Base-by-base conservation (phyloP, 495 filamentous ascomycete species). In the Aspergillus saccharolyticus region DNA sequence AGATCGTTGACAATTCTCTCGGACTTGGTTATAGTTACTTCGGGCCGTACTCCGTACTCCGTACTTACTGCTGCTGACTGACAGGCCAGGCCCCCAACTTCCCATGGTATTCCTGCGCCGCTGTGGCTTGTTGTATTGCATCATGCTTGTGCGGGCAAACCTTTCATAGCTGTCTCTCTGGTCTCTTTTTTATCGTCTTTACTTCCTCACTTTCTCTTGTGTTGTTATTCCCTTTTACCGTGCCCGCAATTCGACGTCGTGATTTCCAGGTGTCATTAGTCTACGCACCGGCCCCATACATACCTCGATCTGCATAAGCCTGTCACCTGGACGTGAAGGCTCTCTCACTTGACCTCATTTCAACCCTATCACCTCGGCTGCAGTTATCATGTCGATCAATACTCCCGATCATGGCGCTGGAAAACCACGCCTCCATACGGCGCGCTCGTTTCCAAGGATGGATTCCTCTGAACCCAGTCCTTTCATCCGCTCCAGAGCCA, bases 401-500 rank as follows among this genome's bases (percentile, higher is more conserved):
- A 55, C 70, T 53, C 59, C 65, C 51, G 64, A 66, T 21, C 54
- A 66, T 68, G 66, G 58, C 58, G 48, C 53, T 53, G 62, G 44
- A 57, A 72, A 64, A 60, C 75, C 69, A 58, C 68, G 56, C 62
- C 68, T 62, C 63, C 64, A 70, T 58, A 46, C 69, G 56, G 64
- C 78, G 22, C 79, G 69, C 53, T 84, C 84, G 9, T 85, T 84
- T 61, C 79, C 78, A 59, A 78, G 80, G 45, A 76, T 83, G 60
- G 78, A 80, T 19, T 63, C 66, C n/a, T 63, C 78, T 17, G 66
- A 77, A 4, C 58, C 61, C 53, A 79, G 65, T 56, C 75, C 71
- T 54, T 64, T 70, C 58, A 65, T 61, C 71, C 66, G 76, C 19
- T 81, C 79, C 62, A 75, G 86, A 64, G 83, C 88, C 17, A 85